These are phyloP conservation scores for Aspergillus pseudoglaucus DNA, from an alignment of 2,329 filamentous ascomycete species.

Conservation along the genomic window DNA sequence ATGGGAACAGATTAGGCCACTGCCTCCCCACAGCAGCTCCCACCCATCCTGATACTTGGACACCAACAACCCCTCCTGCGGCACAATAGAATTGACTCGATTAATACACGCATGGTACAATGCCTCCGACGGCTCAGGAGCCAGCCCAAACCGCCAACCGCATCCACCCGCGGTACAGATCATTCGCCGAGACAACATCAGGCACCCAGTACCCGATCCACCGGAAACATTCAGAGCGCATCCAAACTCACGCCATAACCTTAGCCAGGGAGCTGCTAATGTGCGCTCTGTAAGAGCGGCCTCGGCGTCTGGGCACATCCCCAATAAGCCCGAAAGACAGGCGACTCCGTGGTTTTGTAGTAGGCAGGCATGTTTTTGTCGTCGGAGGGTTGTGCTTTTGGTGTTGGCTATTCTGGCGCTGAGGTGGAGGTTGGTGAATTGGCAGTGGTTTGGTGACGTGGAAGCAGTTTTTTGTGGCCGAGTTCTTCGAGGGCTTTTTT, in stretches of 20 bases:
- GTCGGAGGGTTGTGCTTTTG: constrained; percentile 9
- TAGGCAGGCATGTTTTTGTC: constrained; percentile 7
- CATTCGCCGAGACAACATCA: constrained; percentile 10
- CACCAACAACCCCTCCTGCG: no score
- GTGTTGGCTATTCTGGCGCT: constrained; percentile 11
- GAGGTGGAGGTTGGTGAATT: constrained; percentile 9
- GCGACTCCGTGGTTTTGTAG: constrained; percentile 5
- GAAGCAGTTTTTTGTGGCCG: constrained; percentile 10
- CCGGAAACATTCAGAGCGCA: constrained; percentile 10
- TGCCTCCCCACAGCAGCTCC: no score
- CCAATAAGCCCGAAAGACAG: constrained; percentile 9
- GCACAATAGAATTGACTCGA: constrained; percentile 11
- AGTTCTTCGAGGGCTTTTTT: constrained; percentile 12
- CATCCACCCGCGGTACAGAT: constrained; percentile 11
- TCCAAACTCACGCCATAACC: constrained; percentile 10
- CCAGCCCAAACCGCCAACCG: constrained; percentile 5
- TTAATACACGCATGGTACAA: constrained; percentile 11
- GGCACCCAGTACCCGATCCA: constrained; percentile 14
- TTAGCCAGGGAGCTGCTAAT: constrained; percentile 10
- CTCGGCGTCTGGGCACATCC: constrained; percentile 11
- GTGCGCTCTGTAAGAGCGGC: constrained; percentile 9
- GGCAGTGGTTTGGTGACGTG: constrained; percentile 11
- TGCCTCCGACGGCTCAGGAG: constrained; percentile 9
- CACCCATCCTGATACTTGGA: no score
- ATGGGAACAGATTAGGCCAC: constrained; percentile 10